Conservation (phyloP, 2,329 filamentous ascomycete species). For the Didymella pomorum region DNA sequence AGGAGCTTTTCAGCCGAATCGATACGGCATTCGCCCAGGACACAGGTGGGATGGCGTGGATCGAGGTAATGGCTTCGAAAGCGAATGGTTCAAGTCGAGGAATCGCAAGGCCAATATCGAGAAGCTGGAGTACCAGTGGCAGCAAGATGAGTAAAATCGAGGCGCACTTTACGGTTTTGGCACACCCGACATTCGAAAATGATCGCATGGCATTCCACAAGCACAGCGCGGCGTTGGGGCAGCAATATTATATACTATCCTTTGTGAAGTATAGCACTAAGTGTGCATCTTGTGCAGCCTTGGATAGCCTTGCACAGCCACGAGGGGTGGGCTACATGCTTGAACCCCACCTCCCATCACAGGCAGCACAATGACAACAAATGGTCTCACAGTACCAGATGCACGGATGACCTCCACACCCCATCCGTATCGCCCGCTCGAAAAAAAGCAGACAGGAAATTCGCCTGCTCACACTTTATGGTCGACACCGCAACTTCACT, state of each 20-base stretch:
- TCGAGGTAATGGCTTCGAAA: conserved; percentile 90
- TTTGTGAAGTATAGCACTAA: background rate
- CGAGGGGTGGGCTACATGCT: background rate
- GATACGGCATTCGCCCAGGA: conserved; percentile 91
- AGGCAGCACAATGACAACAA: no score
- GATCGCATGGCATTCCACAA: background rate
- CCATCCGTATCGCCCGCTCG: no score
- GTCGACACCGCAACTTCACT: background rate
- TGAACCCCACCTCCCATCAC: no score
- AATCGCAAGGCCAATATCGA: conserved; percentile 80
- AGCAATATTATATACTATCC: background rate
- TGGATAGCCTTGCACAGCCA: conserved; percentile 1
- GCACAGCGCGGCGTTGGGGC: conserved; percentile 23
- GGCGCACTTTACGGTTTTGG: background rate
- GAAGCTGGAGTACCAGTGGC: conserved; percentile 89
- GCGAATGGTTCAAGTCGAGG: conserved; percentile 86
- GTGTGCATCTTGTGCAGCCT: background rate
- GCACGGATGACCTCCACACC: no score
- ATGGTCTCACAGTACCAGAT: no score
- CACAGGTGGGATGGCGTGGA: conserved; percentile 98
- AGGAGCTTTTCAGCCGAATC: conserved; percentile 84
- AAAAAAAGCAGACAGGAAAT: no score
- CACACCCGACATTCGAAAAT: background rate
- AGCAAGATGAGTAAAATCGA: conserved; percentile 81
- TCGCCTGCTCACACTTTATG: background rate